Base-by-base conservation (phyloP, 495 filamentous ascomycete species). In the Neurospora sp. region DNA sequence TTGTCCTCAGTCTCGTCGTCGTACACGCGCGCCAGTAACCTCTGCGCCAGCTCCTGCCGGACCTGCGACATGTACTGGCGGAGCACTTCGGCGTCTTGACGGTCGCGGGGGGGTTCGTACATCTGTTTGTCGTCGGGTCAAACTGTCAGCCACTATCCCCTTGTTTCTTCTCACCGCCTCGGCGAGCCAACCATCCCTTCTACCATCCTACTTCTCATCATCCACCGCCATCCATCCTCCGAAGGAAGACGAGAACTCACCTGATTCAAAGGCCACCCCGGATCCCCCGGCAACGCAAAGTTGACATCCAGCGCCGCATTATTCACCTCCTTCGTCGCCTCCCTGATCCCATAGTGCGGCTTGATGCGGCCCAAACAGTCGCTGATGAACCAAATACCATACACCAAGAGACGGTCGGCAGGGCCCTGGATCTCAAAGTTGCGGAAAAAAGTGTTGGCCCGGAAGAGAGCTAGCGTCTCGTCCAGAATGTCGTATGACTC, bases 391-490 rank as follows among this genome's bases (percentile, higher is more conserved):
- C 98, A 87, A 78, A 97, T 98, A 71, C 95, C 94, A 84, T 99
- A 99, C 77, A 99, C 96, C 73, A 99, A 85, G 81, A 97, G 89
- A 66, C 96, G 89, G 83, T 99, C 96, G 72, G 96, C 96, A 39
- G 94, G 93, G 20, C 96, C 96, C 80, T 97, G 94, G 89, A 98
- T 97, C 87, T 98, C 96, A 80, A 99, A 99, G 87, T 99, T 99
- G 76, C 96, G 92, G 87, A 99, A 99, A 80, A 99, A 90, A 48
- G 96, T 98, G 85, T 99, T 98, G 81, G 96, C 95, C 70, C 96
- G 93, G 88, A 98, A 99, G 39, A 98, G 89, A 3, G 89, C 90
- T 69, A 99, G 88, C 39, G 94, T 91, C 84, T 99, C 96, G 83
- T 99, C 96, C 10, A 98, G 87, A 71, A 94, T 90, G 86, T 99